Conservation (phyloP, 163 green algal species). For the Chloromonas sp. region DNA sequence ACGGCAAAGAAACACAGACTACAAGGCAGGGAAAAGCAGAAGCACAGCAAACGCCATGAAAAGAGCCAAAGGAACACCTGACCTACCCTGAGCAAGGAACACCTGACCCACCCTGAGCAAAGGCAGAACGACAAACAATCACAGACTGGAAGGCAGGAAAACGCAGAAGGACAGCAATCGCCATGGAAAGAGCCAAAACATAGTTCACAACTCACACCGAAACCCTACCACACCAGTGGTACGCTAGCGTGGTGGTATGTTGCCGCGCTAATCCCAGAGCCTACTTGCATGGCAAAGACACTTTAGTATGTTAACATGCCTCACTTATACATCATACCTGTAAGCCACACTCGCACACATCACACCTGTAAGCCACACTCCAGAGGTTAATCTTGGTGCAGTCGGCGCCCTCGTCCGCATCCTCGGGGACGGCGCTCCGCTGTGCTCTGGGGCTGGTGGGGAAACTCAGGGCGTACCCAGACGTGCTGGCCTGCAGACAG, state of each 20-base stretch:
- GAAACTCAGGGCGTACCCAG: too few species aligned
- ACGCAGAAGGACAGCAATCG: too few species aligned
- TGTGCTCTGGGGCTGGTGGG: neutral
- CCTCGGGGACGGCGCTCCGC: neutral
- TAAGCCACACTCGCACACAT: conserved; percentile 23
- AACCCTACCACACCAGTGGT: neutral
- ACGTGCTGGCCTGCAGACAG: too few species aligned
- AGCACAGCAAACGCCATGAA: neutral
- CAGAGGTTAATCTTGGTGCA: conserved; percentile 65
- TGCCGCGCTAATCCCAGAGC: neutral
- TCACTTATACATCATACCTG: conserved; percentile 11
- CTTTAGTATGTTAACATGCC: neutral
- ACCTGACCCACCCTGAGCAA: too few species aligned
- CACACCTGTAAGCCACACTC: conserved; percentile 43
- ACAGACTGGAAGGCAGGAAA: too few species aligned
- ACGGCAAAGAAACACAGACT: neutral
- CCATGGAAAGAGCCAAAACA: neutral
- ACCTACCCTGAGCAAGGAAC: too few species aligned
- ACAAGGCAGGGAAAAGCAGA: neutral
- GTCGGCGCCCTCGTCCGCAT: conserved; percentile 23
- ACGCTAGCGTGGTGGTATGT: neutral
- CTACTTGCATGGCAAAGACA: too few species aligned
- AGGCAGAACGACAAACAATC: too few species aligned
- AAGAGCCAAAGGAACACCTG: too few species aligned
- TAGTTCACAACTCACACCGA: neutral